Percentiles rank a stretch among this genome's conserved stretches.
phyloP scores from a whole-genome alignment of 2,329 filamentous ascomycete genomes.

The Colletotrichum tofieldiae region DNA sequence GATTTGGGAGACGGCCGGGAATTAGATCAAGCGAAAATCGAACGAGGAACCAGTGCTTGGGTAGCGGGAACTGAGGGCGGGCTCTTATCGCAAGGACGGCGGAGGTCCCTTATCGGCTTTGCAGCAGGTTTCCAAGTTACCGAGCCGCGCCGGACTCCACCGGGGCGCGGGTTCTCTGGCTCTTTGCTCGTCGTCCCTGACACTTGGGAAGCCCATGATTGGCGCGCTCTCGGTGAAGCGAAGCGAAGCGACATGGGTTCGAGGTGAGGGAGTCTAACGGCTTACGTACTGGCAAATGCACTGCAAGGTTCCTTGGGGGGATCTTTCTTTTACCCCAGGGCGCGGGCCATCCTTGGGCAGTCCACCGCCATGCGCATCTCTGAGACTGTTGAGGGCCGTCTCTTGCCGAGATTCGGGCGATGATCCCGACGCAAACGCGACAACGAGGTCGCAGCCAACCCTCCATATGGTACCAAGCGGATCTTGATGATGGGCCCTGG shows the following conservation, averaged over 20 bases:
- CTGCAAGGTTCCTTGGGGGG: constrained; percentile 3
- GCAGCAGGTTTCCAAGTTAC: constrained; percentile 27
- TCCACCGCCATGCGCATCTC: background rate
- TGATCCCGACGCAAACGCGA: constrained; percentile 29
- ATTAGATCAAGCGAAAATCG: constrained; percentile 37
- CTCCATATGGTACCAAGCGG: too few species aligned
- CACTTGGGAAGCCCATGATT: constrained; percentile 12
- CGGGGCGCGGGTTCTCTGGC: constrained; percentile 6
- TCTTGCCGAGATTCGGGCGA: constrained; percentile 35
- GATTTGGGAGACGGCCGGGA: background rate
- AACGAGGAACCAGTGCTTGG: constrained; percentile 22
- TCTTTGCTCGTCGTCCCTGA: constrained; percentile 15
- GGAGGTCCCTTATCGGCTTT: constrained; percentile 33
- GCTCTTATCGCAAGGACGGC: constrained; percentile 30
- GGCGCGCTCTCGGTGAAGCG: constrained; percentile 14
- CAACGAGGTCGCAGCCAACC: background rate
- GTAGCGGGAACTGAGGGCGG: constrained; percentile 31
- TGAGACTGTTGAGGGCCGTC: constrained; percentile 1
- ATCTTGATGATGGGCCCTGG: background rate
- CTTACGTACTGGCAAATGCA: constrained; percentile 19
- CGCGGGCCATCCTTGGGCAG: constrained; percentile 21
- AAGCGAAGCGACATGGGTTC: background rate
- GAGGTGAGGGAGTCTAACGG: constrained; percentile 6
- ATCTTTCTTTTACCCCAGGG: constrained; percentile 28
- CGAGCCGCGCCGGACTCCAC: constrained; percentile 36